phyloP scores from a whole-genome alignment of 257 asterid species.

The Sherardia arvensis region DNA sequence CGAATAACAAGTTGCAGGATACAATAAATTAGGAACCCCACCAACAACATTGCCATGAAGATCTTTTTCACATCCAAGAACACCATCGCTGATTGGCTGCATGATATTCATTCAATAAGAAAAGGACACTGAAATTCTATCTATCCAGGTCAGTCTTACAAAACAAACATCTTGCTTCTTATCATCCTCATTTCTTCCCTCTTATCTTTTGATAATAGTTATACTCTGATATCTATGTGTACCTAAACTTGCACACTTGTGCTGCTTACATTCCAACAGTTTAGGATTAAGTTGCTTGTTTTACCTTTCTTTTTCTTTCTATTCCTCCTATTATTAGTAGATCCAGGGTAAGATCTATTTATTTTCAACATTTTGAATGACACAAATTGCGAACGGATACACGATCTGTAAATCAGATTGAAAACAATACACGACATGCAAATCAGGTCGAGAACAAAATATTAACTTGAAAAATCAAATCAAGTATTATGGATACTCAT shows the following conservation, averaged over 20 bases:
- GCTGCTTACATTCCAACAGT: neutral
- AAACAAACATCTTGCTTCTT: neutral
- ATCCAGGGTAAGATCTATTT: too few species aligned
- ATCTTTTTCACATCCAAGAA: neutral
- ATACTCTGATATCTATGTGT: neutral
- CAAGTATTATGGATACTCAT: too few species aligned
- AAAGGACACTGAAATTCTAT: neutral
- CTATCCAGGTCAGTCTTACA: conserved; percentile 8
- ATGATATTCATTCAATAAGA: neutral
- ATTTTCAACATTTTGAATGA: too few species aligned
- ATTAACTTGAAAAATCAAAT: too few species aligned
- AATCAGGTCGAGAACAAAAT: too few species aligned
- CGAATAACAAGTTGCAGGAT: neutral
- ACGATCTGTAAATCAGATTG: too few species aligned
- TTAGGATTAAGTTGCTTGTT: neutral
- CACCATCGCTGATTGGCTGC: neutral
- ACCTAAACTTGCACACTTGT: neutral
- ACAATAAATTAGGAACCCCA: conserved; percentile 1
- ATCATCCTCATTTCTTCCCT: neutral
- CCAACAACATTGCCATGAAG: neutral
- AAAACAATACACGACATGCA: too few species aligned
- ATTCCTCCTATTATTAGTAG: too few species aligned
- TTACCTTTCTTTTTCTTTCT: neutral
- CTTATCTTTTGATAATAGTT: neutral
- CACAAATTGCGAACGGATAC: too few species aligned